phyloP scores from a whole-genome alignment of 2,329 filamentous ascomycete species.

The Zarea fungicola region DNA sequence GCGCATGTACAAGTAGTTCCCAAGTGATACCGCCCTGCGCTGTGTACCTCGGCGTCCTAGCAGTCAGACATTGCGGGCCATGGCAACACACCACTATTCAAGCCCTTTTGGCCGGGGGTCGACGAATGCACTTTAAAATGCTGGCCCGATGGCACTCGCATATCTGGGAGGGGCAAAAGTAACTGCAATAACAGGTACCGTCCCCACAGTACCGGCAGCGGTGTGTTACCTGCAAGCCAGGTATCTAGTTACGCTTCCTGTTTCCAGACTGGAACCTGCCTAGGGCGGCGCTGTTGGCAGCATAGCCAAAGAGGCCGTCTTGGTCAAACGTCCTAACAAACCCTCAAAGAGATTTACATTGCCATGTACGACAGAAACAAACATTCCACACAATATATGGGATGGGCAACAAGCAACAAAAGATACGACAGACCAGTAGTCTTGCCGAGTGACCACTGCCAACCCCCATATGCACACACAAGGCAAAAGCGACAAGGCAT shows the following conservation, averaged over 20 bases:
- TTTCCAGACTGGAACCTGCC: conserved; percentile 3
- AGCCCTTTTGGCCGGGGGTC: neutral
- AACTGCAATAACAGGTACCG: neutral
- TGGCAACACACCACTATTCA: neutral
- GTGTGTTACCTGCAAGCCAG: neutral
- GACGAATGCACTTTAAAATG: no score
- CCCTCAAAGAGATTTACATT: neutral
- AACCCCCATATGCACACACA: no score
- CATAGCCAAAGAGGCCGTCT: neutral
- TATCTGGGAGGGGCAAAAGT: neutral
- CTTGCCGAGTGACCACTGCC: no score
- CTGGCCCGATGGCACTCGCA: no score
- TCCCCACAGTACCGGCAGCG: neutral
- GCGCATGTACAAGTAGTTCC: no score
- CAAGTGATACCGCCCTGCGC: no score
- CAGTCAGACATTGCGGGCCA: neutral
- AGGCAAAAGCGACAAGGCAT: neutral
- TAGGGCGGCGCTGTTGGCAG: no score
- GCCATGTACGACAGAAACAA: neutral
- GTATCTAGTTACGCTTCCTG: neutral
- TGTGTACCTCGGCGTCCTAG: neutral
- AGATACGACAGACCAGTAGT: neutral
- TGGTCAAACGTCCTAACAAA: neutral
- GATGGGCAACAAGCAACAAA: neutral
- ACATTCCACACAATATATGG: neutral